A percentile compares a stretch with the other conserved stretches of the same genome.
These are phyloP conservation scores for Austropuccinia psidii DNA, from an alignment of 1,284 basidiomycete species.

Conservation along the genomic window DNA sequence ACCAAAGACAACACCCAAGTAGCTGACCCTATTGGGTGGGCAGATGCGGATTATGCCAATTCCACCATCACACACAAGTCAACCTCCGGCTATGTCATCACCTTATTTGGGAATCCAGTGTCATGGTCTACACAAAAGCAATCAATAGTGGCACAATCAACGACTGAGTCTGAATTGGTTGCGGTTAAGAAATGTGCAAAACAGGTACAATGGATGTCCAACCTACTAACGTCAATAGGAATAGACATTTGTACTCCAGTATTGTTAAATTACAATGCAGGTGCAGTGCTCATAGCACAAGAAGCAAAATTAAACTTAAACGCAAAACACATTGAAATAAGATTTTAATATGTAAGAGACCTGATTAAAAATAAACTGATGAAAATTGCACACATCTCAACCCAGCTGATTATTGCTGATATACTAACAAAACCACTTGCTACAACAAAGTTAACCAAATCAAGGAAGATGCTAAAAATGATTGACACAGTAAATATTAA, in stretches of 20 bases:
- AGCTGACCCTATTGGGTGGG: not conserved
- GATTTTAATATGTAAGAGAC: slow-evolving; percentile 4
- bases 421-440: not conserved
- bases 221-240: not conserved
- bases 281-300: not conserved
- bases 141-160: slow-evolving; percentile 7
- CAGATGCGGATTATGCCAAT: slow-evolving; percentile 2
- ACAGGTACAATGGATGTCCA: slow-evolving; percentile 2
- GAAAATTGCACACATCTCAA: not conserved
- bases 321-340: slow-evolving; percentile 16
- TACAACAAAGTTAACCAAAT: too few species aligned
- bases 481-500: too few species aligned
- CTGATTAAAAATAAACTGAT: not conserved
- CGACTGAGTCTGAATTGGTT: not conserved
- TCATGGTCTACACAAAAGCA: not conserved
- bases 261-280: not conserved
- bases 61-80: not conserved
- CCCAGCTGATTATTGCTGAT: not conserved
- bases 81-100: not conserved
- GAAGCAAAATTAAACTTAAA: slow-evolving; percentile 2
- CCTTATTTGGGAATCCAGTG: not conserved
- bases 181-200: not conserved
- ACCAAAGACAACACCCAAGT: not conserved
- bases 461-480: too few species aligned
- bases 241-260: not conserved